Base-by-base conservation (phyloP, 2,329 filamentous ascomycete genomes). In the Alternaria brassicae region DNA sequence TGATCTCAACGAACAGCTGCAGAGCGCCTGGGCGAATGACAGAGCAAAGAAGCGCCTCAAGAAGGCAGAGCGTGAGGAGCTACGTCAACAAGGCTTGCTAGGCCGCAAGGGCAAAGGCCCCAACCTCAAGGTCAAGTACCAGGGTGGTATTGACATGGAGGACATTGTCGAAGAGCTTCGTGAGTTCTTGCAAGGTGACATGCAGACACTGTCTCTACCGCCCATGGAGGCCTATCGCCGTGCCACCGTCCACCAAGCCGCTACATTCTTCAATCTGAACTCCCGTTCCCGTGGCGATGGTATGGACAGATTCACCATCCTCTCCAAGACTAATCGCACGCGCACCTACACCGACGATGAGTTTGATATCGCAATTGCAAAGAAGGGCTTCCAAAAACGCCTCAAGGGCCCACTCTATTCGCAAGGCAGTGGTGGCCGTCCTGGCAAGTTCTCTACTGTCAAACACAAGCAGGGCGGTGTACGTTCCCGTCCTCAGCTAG, bases 261-360 rank as follows among this genome's bases (percentile, higher is more conserved):
- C 92, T 12, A 86, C 86, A 69, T 84, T 85, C 36, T 87, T 97
- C 73, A 88, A 88, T 15, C 81, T 98, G 60, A 94, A 90, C 64
- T 97, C 93, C 3, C 92, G 93, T 72, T 97, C 93, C 0, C 85
- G 86, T 19, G 94, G 94, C 2, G 85, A 85, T 49, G 92, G 89
- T 7, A 84, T 86, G 21, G 85, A 87, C 49, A 88, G 95, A 27
- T 92, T 91, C 66, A 91, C 93, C 0, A 84, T 91, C 1, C 83
- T 98, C 2, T 89, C 89, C 63, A 92, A 93, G 70, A 94, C 91
- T 0, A 81, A 81, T 3, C 82, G 84, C 21, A 97, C 93, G 0
- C 74, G 83, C 0, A 78, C 79, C 2, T 92, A 88, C 66, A 82
- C 85, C 6, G 84, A 88, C 37, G 80, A 81, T 19, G 82, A 82